Percentiles rank a stretch among this genome's conserved stretches.
Evolutionary conservation across 1,284 basidiomycete species (phyloP).

Genomic region (Trametes sp.): DNA sequence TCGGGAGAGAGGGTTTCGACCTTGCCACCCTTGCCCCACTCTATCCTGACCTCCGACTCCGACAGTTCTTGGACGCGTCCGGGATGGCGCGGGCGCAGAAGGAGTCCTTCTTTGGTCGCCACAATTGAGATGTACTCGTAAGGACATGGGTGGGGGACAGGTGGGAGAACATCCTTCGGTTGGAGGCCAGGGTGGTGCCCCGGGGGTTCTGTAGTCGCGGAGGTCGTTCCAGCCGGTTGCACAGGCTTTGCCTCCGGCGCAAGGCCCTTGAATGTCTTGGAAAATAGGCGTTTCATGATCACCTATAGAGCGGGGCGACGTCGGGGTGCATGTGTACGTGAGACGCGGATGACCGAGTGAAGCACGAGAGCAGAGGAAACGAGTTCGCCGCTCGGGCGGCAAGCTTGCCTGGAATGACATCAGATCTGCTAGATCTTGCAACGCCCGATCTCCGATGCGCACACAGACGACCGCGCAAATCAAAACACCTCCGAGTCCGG

Average conservation of each 20-base stretch:
- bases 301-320: conserved; percentile 5
- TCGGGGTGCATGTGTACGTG: conserved; percentile 22
- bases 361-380: conserved; percentile 13
- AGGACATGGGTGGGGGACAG: conserved; percentile 76
- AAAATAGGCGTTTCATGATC: conserved; percentile 42
- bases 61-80: conserved; percentile 41
- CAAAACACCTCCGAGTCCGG: neutral
- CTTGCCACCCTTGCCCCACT: conserved; percentile 66
- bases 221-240: conserved; percentile 29
- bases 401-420: conserved; percentile 24
- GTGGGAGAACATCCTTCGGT: conserved; percentile 68
- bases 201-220: conserved; percentile 31
- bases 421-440: conserved; percentile 27
- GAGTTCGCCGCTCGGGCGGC: conserved; percentile 15
- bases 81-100: conserved; percentile 64
- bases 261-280: conserved; percentile 37
- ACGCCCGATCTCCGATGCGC: neutral
- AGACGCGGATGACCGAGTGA: neutral
- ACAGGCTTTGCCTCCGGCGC: conserved; percentile 19
- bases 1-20: conserved; percentile 60
- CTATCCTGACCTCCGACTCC: conserved; percentile 57
- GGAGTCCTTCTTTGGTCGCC: conserved; percentile 63
- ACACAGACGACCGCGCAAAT: neutral
- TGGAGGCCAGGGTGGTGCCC: conserved; percentile 52
- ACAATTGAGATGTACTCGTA: conserved; percentile 70